A percentile compares a stretch with the other conserved stretches of the same genome.
Evolutionary conservation across 306 rosid species (phyloP).

Genomic region (Vachellia collinsii): DNA sequence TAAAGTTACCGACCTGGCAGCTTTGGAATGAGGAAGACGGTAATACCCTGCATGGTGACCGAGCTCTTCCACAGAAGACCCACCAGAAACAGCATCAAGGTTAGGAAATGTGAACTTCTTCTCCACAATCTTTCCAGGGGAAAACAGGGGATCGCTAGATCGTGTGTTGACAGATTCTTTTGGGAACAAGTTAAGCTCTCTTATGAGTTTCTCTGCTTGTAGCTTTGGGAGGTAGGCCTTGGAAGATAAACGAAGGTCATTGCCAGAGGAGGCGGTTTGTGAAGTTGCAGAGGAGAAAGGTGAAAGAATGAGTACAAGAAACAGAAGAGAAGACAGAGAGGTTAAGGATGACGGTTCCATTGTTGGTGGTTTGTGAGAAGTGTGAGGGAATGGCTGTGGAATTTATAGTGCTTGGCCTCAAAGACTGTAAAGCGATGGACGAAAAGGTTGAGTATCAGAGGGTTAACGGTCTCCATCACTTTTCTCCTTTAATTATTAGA

Average conservation of each 20-base stretch:
- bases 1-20: slow-evolving; percentile 64
- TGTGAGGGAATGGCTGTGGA: slow-evolving; percentile 26
- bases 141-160: slow-evolving; percentile 32
- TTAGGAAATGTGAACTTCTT: slow-evolving; percentile 58
- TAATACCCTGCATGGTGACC: slow-evolving; percentile 96
- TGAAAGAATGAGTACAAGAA: slow-evolving; percentile 37
- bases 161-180: slow-evolving; percentile 52
- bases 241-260: slow-evolving; percentile 35
- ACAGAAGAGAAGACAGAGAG: slow-evolving; percentile 30
- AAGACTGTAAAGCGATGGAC: slow-evolving; percentile 20
- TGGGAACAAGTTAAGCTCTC: slow-evolving; percentile 69
- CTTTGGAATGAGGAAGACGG: slow-evolving; percentile 62
- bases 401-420: slow-evolving; percentile 51
- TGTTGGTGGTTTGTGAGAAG: slow-evolving; percentile 31
- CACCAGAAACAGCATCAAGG: slow-evolving; percentile 34
- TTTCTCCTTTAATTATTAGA: neutral
- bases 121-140: slow-evolving; percentile 58
- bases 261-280: neutral
- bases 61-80: slow-evolving; percentile 62
- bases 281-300: slow-evolving; percentile 35
- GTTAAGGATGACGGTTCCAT: slow-evolving; percentile 53
- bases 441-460: slow-evolving; percentile 41
- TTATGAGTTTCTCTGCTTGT: slow-evolving; percentile 71
- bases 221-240: slow-evolving; percentile 40
- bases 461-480: slow-evolving; percentile 28